Conservation (phyloP, 148 eudicot genomes). For the Drosera capensis region DNA sequence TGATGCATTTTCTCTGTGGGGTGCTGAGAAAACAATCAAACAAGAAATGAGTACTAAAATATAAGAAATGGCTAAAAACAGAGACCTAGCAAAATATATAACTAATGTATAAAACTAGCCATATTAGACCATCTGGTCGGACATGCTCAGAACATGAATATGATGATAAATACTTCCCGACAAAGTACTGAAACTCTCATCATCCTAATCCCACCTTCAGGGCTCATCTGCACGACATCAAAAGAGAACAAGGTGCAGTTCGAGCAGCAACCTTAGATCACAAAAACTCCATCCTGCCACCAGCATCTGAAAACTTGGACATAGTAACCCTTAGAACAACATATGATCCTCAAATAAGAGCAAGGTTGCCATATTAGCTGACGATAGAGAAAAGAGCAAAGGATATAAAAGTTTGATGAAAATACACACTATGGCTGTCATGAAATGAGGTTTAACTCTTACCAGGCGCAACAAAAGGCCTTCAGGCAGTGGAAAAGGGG, state of each 20-base stretch:
- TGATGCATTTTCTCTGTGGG: conserved; percentile 86
- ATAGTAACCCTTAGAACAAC: conserved; percentile 73
- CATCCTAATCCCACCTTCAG: conserved; percentile 96
- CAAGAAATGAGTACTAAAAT: conserved; percentile 14
- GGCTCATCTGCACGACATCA: conserved; percentile 75
- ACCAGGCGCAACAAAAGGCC: conserved; percentile 60
- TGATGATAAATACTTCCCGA: conserved; percentile 25
- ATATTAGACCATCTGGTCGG: conserved; percentile 27
- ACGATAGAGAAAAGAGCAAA: conserved; percentile 20
- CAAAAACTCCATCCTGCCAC: conserved; percentile 84
- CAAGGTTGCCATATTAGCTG: conserved; percentile 39
- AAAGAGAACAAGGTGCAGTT: conserved; percentile 83
- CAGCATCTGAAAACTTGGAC: conserved; percentile 98
- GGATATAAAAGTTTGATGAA: conserved; percentile 6
- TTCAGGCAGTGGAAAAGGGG: conserved; percentile 70
- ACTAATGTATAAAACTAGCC: conserved; percentile 5
- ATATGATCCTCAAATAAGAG: conserved; percentile 38
- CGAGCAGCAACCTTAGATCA: conserved; percentile 83
- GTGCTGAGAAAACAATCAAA: conserved; percentile 45
- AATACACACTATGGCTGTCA: too few relatives aligned
- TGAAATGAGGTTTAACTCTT: conserved; percentile 24
- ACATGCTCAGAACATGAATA: conserved; percentile 32
- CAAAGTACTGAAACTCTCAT: conserved; percentile 25
- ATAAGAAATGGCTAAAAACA: not conserved
- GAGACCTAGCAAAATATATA: conserved; percentile 6